These are phyloP conservation scores for Talaromyces piceae DNA, from an alignment of 2,329 filamentous ascomycete genomes.

Conservation along the genomic window DNA sequence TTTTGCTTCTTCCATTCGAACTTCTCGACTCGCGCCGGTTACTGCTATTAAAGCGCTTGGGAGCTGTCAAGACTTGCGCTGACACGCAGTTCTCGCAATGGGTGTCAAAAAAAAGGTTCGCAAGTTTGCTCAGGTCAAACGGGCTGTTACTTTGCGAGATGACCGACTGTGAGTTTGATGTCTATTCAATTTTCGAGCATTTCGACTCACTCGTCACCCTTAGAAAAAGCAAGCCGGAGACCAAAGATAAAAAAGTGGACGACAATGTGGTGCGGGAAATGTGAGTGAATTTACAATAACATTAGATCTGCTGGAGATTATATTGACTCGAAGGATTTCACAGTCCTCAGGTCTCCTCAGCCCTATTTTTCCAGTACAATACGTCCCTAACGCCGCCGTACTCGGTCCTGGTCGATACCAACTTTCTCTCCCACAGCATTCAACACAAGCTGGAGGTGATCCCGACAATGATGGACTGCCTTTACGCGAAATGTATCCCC, in stretches of 20 bases:
- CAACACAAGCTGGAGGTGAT: constrained; percentile 83
- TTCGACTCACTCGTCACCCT: not conserved
- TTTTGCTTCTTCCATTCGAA: not conserved
- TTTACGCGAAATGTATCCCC: constrained; percentile 85
- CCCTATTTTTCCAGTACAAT: constrained; percentile 86
- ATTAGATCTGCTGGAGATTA: not conserved
- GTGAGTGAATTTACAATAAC: constrained; percentile 33
- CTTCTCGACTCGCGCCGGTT: not conserved
- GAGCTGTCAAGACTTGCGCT: not conserved
- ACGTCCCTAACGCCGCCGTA: constrained; percentile 79
- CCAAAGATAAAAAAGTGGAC: constrained; percentile 51
- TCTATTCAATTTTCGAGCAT: not conserved
- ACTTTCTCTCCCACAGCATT: constrained; percentile 85
- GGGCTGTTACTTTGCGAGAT: constrained; percentile 75
- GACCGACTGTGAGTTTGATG: constrained; percentile 50
- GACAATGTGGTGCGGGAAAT: constrained; percentile 66
- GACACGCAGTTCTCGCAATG: constrained; percentile 47
- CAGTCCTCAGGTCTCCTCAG: constrained; percentile 69
- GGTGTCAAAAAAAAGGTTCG: constrained; percentile 82
- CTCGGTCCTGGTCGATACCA: constrained; percentile 73
- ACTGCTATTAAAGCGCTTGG: not conserved
- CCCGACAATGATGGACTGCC: constrained; percentile 84
- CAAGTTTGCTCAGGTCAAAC: constrained; percentile 82
- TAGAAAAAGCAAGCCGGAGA: constrained; percentile 66
- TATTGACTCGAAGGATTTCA: constrained; percentile 6